A percentile compares a stretch with the other conserved stretches of the same genome.
These are phyloP conservation scores for Rhipidocladum racemiflorum DNA, from an alignment of 176 grass and related monocot genomes.

Conservation along the genomic window DNA sequence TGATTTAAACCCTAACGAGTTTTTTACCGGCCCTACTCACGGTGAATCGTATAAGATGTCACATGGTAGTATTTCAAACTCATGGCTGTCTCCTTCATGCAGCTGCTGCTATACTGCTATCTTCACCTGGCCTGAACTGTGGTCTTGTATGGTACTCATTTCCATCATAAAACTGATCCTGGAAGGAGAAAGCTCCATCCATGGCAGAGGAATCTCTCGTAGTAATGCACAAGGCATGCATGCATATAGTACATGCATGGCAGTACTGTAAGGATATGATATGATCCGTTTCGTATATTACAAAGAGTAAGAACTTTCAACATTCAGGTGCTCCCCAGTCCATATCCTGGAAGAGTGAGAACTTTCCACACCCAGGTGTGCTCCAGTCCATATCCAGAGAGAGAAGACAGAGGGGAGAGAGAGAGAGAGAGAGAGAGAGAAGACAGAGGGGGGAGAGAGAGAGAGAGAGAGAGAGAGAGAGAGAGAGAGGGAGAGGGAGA, in stretches of 20 bases:
- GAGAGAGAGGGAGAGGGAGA: not conserved
- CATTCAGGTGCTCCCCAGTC: constrained; percentile 30
- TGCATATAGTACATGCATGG: not conserved
- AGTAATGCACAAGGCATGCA: not conserved
- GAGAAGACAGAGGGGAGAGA: not conserved
- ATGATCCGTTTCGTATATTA: constrained; percentile 9
- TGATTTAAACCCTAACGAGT: too few species aligned
- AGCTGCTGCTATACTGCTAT: not conserved
- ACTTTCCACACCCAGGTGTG: constrained; percentile 19
- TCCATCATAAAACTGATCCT: not conserved
- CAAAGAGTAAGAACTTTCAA: constrained; percentile 8
- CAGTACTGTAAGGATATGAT: not conserved
- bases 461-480: not conserved
- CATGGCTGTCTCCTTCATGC: not conserved
- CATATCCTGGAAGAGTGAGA: not conserved
- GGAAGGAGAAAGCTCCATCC: not conserved
- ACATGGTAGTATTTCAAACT: not conserved
- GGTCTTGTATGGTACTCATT: not conserved
- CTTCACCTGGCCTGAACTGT: not conserved
- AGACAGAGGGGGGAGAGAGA: not conserved
- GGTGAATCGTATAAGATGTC: not conserved
- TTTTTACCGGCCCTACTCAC: too few species aligned
- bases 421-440: not conserved
- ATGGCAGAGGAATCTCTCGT: not conserved
- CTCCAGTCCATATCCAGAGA: not conserved